Percentiles rank a stretch among this genome's conserved stretches.
phyloP scores from a whole-genome alignment of 2,329 filamentous ascomycete genomes.

The Emericellopsis atlantica region DNA sequence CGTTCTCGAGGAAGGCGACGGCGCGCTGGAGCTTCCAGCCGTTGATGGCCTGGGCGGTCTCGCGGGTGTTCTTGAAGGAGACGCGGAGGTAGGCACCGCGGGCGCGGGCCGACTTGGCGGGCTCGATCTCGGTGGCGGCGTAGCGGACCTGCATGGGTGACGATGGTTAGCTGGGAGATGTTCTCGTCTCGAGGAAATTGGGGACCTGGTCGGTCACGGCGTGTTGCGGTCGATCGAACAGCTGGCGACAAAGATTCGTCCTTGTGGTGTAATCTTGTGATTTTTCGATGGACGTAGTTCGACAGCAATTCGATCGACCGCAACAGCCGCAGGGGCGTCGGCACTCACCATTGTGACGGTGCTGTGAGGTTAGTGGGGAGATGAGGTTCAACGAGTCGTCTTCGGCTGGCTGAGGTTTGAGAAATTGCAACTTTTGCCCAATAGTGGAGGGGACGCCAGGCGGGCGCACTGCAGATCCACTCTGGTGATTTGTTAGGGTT shows the following conservation, averaged over 20 bases:
- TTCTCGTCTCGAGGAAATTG: too few relatives aligned
- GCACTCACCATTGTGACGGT: constrained; percentile 45
- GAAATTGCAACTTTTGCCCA: constrained; percentile 33
- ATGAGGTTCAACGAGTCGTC: constrained; percentile 33
- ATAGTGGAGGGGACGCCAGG: constrained; percentile 14
- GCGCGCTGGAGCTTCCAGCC: constrained; percentile 97
- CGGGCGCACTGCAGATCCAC: constrained; percentile 32
- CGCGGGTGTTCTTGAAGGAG: constrained; percentile 99
- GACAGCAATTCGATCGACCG: too few relatives aligned
- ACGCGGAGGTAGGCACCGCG: constrained; percentile 98
- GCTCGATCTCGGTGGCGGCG: constrained; percentile 78
- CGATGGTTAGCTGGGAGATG: neutral
- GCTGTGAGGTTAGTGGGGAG: constrained; percentile 29
- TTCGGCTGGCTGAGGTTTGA: constrained; percentile 29
- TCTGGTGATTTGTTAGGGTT: constrained; percentile 25
- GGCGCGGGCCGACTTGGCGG: constrained; percentile 90
- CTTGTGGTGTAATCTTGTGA: too few relatives aligned
- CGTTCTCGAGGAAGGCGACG: constrained; percentile 95
- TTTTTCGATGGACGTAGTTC: too few relatives aligned
- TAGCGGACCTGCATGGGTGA: constrained; percentile 31
- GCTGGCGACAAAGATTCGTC: too few relatives aligned
- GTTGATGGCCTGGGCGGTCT: constrained; percentile 98
- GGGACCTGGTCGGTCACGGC: too few relatives aligned
- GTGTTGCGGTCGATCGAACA: too few relatives aligned
- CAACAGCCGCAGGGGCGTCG: neutral